phyloP scores from a whole-genome alignment of 1,139 yeast genomes.

The Lodderomyces orthopsilosis region DNA sequence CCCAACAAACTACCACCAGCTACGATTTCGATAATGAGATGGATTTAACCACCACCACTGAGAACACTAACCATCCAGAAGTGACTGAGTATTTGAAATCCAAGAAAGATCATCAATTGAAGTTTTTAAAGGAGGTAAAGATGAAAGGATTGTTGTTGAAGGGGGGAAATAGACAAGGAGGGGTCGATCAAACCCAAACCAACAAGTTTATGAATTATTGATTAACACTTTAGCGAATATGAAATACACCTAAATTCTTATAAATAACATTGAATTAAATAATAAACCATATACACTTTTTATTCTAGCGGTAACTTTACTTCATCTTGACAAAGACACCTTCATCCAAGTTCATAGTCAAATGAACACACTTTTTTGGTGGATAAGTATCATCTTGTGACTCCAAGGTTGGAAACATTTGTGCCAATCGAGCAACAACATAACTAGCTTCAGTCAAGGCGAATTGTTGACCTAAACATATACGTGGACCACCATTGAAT shows the following conservation, averaged over 20 bases:
- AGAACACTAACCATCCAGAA: neutral
- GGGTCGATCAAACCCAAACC: neutral
- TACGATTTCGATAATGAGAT: neutral
- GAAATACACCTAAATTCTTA: no score
- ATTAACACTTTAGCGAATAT: neutral
- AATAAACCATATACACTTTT: neutral
- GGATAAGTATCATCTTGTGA: slow-evolving; percentile 28
- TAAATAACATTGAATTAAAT: neutral
- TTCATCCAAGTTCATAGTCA: slow-evolving; percentile 27
- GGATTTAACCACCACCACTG: neutral
- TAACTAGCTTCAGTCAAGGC: slow-evolving; percentile 58
- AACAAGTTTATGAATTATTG: slow-evolving; percentile 6
- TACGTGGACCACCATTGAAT: slow-evolving; percentile 63
- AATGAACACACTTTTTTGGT: slow-evolving; percentile 30
- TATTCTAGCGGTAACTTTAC: no score
- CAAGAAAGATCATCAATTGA: slow-evolving; percentile 6
- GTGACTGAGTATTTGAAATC: slow-evolving; percentile 4
- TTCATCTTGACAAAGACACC: slow-evolving; percentile 24
- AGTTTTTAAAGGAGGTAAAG: slow-evolving; percentile 8
- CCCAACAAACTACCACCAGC: neutral
- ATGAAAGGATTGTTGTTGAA: slow-evolving; percentile 8
- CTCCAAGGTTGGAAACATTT: slow-evolving; percentile 34
- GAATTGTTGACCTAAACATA: slow-evolving; percentile 61
- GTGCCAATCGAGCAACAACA: slow-evolving; percentile 43
- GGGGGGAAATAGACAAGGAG: neutral